Base-by-base conservation (phyloP, 1,139 yeast genomes). In the Geotrichum bryndzae region DNA sequence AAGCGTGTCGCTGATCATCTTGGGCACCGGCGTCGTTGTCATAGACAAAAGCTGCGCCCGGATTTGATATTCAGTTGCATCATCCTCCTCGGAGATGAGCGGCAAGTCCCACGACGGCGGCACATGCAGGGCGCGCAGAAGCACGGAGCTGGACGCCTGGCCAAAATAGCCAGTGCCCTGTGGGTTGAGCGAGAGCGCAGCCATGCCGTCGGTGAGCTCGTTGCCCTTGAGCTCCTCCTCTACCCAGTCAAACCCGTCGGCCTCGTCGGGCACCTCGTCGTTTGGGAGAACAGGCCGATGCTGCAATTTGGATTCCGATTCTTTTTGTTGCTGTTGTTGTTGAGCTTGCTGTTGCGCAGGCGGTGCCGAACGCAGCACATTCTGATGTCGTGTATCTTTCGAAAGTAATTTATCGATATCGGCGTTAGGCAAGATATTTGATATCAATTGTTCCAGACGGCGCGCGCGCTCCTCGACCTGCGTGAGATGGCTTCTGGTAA, bases 401-500 rank as follows among this genome's bases (percentile, higher is more conserved):
- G 63, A 53, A 27, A 80, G 64, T 27, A 72, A 68, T 56, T 70
- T 70, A 48, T 82, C 82, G 11, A 82, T 65, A 56, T 80, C 80
- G 51, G 75, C 77, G 54, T 78, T 79, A 0, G 82, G 82, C 35
- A 77, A 62, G 5, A 82, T 65, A 51, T 75, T 77, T 54, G 76
- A 73, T 31, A 90, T 69, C 52, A 89, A 69, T 38, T 75, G 74
- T 68, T 87, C 89, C 66, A 88, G 76, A 53, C 77, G 79, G 59
- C 79, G 76, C n/a, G 86, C 85, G 64, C 86, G 77, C 63, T 79
- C 82, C 73, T 90, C 96, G 52, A 90, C 91, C 61, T 82, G 82
- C 10, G 96, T 89, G 66, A 90, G 77, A 75, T 70, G 64, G 58
- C 65, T 90, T 68, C 96, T 78, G 0, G 96, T 90, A 64, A 90